Base-by-base conservation (phyloP, 2,329 filamentous ascomycete genomes). In the Venturia nashicola region DNA sequence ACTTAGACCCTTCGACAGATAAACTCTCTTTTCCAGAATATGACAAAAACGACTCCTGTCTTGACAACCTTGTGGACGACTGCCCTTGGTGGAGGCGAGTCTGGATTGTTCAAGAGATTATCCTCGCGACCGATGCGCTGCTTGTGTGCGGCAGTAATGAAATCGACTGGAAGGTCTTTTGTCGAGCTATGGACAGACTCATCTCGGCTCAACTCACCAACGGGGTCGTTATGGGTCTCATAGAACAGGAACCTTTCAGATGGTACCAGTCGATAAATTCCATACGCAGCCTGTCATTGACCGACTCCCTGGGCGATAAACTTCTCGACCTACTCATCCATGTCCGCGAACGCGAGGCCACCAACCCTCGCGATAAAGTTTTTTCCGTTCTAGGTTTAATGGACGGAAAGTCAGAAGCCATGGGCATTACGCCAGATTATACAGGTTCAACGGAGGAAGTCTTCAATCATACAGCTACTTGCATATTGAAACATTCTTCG, bases 321-420 rank as follows among this genome's bases (percentile, higher is more conserved):
- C 34, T 60, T 14, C 57, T 60, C 34, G 57, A 60, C 34, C 36
- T 60, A 9, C 57, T 60, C 3, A 40, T 60, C 11, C 36, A 60
- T 5, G 36, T 40, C n/a, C 57, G 57, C 1, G 57, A 43, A 54
- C 48, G 48, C 14, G 48, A 54, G 48, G 60, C 60, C 32, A 61
- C 60, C 18, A 32, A 61, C 27, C 60, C 60, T 36, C 39, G 60
- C 3, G 60, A 61, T 12, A 61, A 61, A 20, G 60, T 61, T 14
- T 61, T 61, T 16, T 40, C 36, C 18, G 43, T 61, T 18, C 32
- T 61, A 14, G 60, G 60, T 36, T 23, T 61, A 11, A 46, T 48
- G 57, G 34, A 54, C 8, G 27, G 27, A 2, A 18, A 34, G 27
- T 54, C 48, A 34, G 23, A 54, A 54, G 48, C 9, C 6, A 27